phyloP scores from a whole-genome alignment of 78 protist species.

The slime mould (Dictyostelium discoideum) region DNA sequence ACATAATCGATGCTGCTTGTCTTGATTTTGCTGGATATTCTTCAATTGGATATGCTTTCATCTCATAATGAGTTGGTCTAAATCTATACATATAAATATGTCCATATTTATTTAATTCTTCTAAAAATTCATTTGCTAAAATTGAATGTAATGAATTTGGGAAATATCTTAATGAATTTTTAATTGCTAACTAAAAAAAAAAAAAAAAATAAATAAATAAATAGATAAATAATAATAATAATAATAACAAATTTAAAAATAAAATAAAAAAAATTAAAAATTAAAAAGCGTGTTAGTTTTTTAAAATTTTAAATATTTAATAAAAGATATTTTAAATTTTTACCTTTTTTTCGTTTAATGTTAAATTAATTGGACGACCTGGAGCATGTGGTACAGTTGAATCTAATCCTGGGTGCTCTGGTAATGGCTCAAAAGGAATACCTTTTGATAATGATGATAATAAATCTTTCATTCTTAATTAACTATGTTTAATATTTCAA shows the following conservation, averaged over 20 bases:
- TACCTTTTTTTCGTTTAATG: constrained; percentile 37
- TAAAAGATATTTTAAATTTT: background rate
- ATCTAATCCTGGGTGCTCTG: constrained; percentile 63
- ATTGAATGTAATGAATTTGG: constrained; percentile 53
- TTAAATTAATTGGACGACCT: constrained; percentile 56
- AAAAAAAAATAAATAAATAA: background rate
- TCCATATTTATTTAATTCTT: constrained; percentile 88
- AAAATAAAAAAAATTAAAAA: no score
- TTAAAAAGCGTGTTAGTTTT: background rate
- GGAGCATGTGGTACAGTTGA: constrained; percentile 81
- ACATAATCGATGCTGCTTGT: constrained; percentile 92
- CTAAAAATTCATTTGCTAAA: constrained; percentile 77
- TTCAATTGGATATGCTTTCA: constrained; percentile 88
- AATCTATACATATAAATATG: constrained; percentile 96
- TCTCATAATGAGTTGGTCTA: constrained; percentile 87
- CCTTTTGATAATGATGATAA: constrained; percentile 31
- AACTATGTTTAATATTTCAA: no score
- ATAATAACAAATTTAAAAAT: no score
- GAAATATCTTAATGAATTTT: constrained; percentile 86
- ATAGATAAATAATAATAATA: no score
- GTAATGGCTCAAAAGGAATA: constrained; percentile 50
- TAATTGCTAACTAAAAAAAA: constrained; percentile 64
- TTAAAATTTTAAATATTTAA: background rate
- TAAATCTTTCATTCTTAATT: background rate
- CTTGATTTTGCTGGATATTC: constrained; percentile 82